Percentiles rank a stretch among this genome's conserved stretches.
Conservation (phyloP, 2,329 filamentous ascomycete genomes). For the Colletotrichum sp. region DNA sequence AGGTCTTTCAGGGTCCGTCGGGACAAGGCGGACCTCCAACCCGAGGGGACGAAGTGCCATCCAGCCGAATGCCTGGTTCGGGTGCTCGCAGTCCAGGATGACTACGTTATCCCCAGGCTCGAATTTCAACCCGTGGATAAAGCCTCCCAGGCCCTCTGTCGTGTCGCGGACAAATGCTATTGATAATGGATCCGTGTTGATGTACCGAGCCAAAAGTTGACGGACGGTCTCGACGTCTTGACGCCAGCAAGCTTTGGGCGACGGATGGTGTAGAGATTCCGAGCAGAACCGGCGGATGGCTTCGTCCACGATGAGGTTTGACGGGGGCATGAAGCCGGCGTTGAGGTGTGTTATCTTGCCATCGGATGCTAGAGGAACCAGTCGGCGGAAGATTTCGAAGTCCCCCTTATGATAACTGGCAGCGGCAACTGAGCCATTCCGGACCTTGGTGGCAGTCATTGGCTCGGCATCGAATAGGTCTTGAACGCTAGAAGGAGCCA, state of each 20-base stretch:
- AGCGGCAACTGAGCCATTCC: not conserved
- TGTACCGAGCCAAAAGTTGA: conserved; percentile 28
- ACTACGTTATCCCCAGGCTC: conserved; percentile 35
- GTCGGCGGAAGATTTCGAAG: conserved; percentile 23
- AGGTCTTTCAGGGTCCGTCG: conserved; percentile 17
- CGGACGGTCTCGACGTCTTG: not conserved
- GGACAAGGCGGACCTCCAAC: conserved; percentile 32
- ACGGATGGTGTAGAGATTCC: conserved; percentile 25
- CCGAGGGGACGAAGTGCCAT: conserved; percentile 28
- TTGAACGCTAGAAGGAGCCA: conserved; percentile 1
- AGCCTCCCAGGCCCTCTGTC: conserved; percentile 33
- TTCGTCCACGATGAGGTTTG: conserved; percentile 34
- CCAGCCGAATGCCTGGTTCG: conserved; percentile 34
- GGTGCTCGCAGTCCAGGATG: conserved; percentile 34
- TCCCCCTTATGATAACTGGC: not conserved
- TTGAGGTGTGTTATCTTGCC: conserved; percentile 30
- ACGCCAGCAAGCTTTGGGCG: conserved; percentile 24
- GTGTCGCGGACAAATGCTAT: conserved; percentile 37
- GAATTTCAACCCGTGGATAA: conserved; percentile 28
- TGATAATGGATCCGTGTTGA: conserved; percentile 27
- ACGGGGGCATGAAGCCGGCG: conserved; percentile 32
- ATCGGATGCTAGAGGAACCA: conserved; percentile 24
- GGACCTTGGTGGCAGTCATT: not conserved
- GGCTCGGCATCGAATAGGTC: not conserved
- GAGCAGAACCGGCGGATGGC: conserved; percentile 29